Evolutionary conservation across 805 yeast genomes (phyloP), one percentile per base, ranked within the genome.

Genomic region (Ogataea ganodermae): DNA sequence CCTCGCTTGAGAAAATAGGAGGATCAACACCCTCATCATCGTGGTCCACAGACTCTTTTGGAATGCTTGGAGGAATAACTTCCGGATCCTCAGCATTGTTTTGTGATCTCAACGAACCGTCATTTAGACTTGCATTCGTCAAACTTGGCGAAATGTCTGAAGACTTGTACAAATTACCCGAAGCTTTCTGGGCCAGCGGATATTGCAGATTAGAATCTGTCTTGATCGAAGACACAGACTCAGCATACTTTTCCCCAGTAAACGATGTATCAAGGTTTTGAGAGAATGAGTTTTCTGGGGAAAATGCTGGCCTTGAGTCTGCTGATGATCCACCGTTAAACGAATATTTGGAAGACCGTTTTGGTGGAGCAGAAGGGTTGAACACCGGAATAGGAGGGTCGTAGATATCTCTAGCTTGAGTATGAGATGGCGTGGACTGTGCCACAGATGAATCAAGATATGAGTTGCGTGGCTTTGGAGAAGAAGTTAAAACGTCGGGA

Each of bases 151-250:
- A 55, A 4, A 35, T 23, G 22, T 23, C 31, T 21, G 45, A 24
- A 2, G 53, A 43, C 27, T 41, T 35, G 27, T 35, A 33, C 17
- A 41, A 43, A 31, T 18, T 42, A 4, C 41, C 14, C 14, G 33
- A 37, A 4, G 53, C 47, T 28, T 45, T 55, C 28, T 38, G 43
- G 9, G 56, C 56, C 16, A 48, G 32, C 2, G 58, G 58, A 14
- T 55, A 49, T 17, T 46, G 49, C 7, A 53, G 39, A 21, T 45
- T 33, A 3, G 27, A 24, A 26, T 53, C 57, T 12, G 57, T 48
- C 32, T 43, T 49, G 21, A 53, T 53, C 6, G 59, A 55, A 2
- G 54, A 47, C 21, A 42, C 36, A 9, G 53, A 48, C 28, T 49
- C 52, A 9, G 45, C 45, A 32, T 49, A 45, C 7, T 35, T 43